phyloP scores from a whole-genome alignment of 139 green algal species.

The Chlamydomonas asymmetrica region DNA sequence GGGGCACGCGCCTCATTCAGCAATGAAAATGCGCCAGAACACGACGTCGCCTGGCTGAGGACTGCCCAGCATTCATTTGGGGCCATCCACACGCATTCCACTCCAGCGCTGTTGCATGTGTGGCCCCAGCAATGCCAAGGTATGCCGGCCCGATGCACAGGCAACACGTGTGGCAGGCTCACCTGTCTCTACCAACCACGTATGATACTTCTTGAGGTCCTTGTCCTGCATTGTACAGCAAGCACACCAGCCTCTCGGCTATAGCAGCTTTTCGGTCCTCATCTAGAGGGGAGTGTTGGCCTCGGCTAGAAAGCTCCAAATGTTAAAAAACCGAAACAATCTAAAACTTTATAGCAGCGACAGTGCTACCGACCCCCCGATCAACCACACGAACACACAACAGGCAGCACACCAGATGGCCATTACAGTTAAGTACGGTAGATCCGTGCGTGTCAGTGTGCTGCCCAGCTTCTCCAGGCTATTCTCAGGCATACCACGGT shows the following conservation, averaged over 20 bases:
- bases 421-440: no score
- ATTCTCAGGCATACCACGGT: no score
- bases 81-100: not conserved
- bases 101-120: not conserved
- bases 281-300: not conserved
- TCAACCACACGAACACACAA: no score
- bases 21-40: not conserved
- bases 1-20: no score
- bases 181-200: conserved; percentile 67
- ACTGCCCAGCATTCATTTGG: not conserved
- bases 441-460: no score
- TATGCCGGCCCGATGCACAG: conserved; percentile 40
- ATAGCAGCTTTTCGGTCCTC: no score
- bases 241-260: no score
- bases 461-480: no score
- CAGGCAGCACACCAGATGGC: no score
- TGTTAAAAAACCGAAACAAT: not conserved
- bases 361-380: not conserved
- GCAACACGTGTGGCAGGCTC: conserved; percentile 53
- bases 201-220: conserved; percentile 65
- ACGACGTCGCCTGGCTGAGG: not conserved
- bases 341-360: not conserved
- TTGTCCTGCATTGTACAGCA: conserved; percentile 67
- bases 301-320: not conserved
- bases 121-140: not conserved